Conservation (phyloP, 495 filamentous ascomycete genomes). For the Penicillium dipodomyicola region DNA sequence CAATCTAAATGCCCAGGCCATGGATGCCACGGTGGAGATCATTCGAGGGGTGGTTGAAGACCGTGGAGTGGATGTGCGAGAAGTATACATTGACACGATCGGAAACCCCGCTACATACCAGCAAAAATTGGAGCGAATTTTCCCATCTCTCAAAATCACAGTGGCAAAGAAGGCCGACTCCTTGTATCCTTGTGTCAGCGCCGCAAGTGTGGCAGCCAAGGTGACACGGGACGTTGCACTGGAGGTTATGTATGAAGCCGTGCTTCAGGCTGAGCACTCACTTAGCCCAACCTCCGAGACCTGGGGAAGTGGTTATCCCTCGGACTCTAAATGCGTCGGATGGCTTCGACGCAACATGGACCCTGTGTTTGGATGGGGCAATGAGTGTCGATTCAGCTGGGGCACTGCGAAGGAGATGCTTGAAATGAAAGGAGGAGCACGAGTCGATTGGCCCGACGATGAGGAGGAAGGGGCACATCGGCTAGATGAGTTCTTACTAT, state of each 20-base stretch:
- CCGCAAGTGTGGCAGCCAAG: constrained; percentile 91
- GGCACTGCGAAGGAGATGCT: constrained; percentile 91
- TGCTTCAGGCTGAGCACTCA: constrained; percentile 23
- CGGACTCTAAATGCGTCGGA: constrained; percentile 71
- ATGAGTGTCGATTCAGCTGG: constrained; percentile 92
- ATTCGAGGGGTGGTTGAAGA: constrained; percentile 70
- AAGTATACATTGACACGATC: constrained; percentile 96
- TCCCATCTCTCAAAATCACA: constrained; percentile 75
- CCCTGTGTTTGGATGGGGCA: constrained; percentile 91
- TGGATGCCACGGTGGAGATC: constrained; percentile 88
- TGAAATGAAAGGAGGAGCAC: constrained; percentile 61
- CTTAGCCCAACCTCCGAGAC: constrained; percentile 31
- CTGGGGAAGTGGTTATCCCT: constrained; percentile 94
- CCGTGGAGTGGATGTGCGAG: constrained; percentile 70
- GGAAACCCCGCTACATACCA: constrained; percentile 81
- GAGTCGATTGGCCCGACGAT: constrained; percentile 81
- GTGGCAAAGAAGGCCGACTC: constrained; percentile 96
- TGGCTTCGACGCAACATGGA: constrained; percentile 90
- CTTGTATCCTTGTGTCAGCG: constrained; percentile 88
- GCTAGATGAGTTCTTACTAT: constrained; percentile 71
- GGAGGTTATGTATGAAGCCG: constrained; percentile 65
- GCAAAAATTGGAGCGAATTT: constrained; percentile 74
- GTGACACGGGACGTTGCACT: constrained; percentile 89
- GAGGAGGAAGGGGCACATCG: constrained; percentile 61
- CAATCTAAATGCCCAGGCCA: constrained; percentile 96